phyloP scores from a whole-genome alignment of 2,329 filamentous ascomycete genomes.

The Arachnomyces sp. region DNA sequence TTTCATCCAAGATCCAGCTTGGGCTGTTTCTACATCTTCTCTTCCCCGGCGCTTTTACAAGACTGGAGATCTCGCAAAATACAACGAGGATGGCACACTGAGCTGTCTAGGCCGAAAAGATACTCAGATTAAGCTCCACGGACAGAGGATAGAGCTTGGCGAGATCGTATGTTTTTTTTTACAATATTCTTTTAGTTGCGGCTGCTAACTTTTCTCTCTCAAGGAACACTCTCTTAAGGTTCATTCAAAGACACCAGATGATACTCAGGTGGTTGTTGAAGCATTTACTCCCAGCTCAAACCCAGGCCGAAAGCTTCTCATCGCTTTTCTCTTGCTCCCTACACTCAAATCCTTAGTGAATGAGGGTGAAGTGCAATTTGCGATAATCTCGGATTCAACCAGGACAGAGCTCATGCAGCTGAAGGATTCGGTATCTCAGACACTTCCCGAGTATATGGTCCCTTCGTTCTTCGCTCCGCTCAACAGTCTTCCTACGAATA shows the following conservation, averaged over 20 bases:
- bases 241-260: too few species aligned
- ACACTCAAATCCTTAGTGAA: too few species aligned
- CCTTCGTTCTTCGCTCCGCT: conserved; percentile 30
- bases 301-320: too few species aligned
- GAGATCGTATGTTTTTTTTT: conserved; percentile 21
- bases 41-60: conserved; percentile 19
- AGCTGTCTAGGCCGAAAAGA: conserved; percentile 53
- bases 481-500: conserved; percentile 29
- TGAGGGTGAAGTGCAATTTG: not conserved
- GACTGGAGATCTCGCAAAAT: conserved; percentile 28
- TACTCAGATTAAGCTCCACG: conserved; percentile 35
- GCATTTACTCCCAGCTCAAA: too few species aligned
- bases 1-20: conserved; percentile 17
- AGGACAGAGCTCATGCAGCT: conserved; percentile 2
- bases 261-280: too few species aligned
- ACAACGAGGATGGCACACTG: conserved; percentile 22
- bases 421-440: not conserved
- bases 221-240: too few species aligned
- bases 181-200: not conserved
- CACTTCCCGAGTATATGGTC: conserved; percentile 31
- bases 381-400: conserved; percentile 1
- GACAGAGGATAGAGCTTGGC: conserved; percentile 26
- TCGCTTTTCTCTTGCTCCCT: too few species aligned
- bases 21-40: conserved; percentile 5
- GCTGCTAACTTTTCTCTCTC: too few species aligned